These are phyloP conservation scores for Magnusiomyces tetraspermus DNA, from an alignment of 1,139 yeast species.

Conservation along the genomic window DNA sequence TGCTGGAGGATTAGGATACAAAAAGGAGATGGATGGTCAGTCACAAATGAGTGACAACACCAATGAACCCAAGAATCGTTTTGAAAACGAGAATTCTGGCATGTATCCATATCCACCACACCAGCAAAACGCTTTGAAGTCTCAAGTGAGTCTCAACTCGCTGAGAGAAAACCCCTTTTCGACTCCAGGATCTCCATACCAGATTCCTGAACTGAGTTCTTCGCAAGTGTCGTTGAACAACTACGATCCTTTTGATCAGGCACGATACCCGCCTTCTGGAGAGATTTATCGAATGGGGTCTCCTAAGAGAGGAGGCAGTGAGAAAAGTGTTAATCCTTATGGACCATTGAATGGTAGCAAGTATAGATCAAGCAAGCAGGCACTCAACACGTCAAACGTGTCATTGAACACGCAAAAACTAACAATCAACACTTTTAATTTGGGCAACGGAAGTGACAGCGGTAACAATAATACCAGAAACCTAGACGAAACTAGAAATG, in stretches of 20 bases:
- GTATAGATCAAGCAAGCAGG: slow-evolving; percentile 6
- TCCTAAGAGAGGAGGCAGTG: too few species aligned
- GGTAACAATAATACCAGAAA: too few species aligned
- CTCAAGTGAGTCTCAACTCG: background rate
- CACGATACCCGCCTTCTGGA: slow-evolving; percentile 14
- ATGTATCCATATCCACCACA: slow-evolving; percentile 4
- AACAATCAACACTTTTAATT: too few species aligned
- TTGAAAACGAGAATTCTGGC: background rate
- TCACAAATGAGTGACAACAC: background rate
- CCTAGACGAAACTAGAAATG: too few species aligned
- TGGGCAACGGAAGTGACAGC: too few species aligned
- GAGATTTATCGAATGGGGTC: slow-evolving; percentile 3
- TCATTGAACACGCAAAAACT: background rate
- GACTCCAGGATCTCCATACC: slow-evolving; percentile 2
- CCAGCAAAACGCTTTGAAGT: slow-evolving; percentile 1
- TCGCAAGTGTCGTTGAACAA: slow-evolving; percentile 11
- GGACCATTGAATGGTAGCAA: background rate
- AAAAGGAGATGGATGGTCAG: background rate
- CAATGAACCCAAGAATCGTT: background rate
- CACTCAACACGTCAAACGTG: slow-evolving; percentile 4
- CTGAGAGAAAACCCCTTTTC: slow-evolving; percentile 8
- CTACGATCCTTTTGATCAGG: slow-evolving; percentile 10
- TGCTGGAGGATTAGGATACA: too few species aligned
- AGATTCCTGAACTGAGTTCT: slow-evolving; percentile 8
- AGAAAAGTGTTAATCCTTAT: slow-evolving; percentile 12